These are phyloP conservation scores for Ogataea degrootiae DNA, from an alignment of 805 yeast genomes.

Conservation along the genomic window DNA sequence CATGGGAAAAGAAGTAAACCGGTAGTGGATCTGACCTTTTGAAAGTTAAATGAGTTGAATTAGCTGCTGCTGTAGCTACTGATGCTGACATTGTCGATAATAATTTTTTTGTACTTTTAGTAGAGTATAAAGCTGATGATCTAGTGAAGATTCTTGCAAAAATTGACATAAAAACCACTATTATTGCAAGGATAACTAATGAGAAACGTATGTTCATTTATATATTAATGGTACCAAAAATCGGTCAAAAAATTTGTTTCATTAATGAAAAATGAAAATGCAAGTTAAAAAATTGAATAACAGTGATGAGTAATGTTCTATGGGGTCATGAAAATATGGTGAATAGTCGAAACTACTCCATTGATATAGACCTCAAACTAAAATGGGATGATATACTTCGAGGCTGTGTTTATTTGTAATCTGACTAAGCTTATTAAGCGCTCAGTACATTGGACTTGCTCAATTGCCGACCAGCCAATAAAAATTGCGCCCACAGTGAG, in stretches of 20 bases:
- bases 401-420: neutral
- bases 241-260: too few species aligned
- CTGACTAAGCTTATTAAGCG: neutral
- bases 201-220: constrained; percentile 5
- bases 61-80: neutral
- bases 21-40: constrained; percentile 35
- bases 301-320: too few species aligned
- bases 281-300: too few species aligned
- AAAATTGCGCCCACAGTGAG: too few species aligned
- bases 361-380: too few species aligned
- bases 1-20: constrained; percentile 70
- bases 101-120: neutral
- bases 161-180: constrained; percentile 14
- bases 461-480: too few species aligned
- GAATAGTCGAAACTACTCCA: too few species aligned
- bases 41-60: constrained; percentile 1
- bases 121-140: neutral
- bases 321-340: too few species aligned
- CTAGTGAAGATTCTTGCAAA: constrained; percentile 2
- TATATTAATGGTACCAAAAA: neutral
- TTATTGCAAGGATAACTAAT: constrained; percentile 4
- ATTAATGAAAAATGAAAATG: too few species aligned
- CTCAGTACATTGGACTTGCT: too few species aligned
- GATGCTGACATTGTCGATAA: neutral
- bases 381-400: too few species aligned